phyloP scores from a whole-genome alignment of 148 eudicot genomes.

The Drosera capensis region DNA sequence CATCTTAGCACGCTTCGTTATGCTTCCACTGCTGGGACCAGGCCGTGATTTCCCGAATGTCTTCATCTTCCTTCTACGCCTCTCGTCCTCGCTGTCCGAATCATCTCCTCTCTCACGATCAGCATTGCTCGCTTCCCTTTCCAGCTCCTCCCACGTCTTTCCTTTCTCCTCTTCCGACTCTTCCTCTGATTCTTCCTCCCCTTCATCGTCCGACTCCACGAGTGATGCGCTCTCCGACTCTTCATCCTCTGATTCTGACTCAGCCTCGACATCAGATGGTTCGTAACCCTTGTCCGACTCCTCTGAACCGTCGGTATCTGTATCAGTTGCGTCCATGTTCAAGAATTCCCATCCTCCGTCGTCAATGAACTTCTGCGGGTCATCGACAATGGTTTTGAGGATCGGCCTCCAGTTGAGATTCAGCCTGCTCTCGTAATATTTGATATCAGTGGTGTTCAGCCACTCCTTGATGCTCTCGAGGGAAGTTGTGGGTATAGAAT shows the following conservation, averaged over 20 bases:
- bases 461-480: constrained; percentile 89
- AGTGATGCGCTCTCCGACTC: constrained; percentile 75
- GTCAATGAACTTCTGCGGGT: constrained; percentile 60
- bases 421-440: constrained; percentile 87
- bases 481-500: constrained; percentile 73
- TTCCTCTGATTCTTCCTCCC: constrained; percentile 55
- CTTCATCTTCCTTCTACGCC: constrained; percentile 71
- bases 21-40: constrained; percentile 30
- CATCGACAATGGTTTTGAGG: constrained; percentile 74
- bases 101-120: constrained; percentile 76
- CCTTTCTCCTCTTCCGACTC: constrained; percentile 75
- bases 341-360: constrained; percentile 96
- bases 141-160: constrained; percentile 90
- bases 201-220: constrained; percentile 78
- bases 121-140: constrained; percentile 89
- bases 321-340: constrained; percentile 76
- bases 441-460: constrained; percentile 83
- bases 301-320: constrained; percentile 55
- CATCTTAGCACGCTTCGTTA: constrained; percentile 44
- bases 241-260: constrained; percentile 76
- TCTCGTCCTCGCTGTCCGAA: constrained; percentile 86
- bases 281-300: constrained; percentile 82
- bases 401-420: constrained; percentile 83
- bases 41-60: constrained; percentile 57
- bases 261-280: constrained; percentile 78